A percentile compares a stretch with the other conserved stretches of the same genome.
phyloP scores from a whole-genome alignment of 495 filamentous ascomycete genomes.

The Penicillium cosmopolitanum region DNA sequence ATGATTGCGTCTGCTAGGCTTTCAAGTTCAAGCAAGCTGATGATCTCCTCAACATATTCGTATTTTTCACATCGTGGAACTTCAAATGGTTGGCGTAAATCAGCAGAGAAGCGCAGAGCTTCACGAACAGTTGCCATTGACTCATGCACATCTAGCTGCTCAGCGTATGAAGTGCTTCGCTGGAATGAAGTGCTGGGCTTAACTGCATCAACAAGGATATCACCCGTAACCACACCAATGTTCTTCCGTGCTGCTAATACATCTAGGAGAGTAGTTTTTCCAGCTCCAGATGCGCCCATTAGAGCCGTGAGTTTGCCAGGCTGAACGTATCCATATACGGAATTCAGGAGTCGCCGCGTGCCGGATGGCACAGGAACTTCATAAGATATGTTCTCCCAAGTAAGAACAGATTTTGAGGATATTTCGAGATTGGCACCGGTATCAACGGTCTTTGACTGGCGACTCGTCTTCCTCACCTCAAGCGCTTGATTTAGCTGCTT shows the following conservation, averaged over 20 bases:
- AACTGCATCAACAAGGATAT: constrained; percentile 74
- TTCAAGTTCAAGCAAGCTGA: constrained; percentile 80
- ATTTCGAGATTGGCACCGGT: constrained; percentile 62
- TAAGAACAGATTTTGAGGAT: constrained; percentile 57
- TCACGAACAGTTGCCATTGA: constrained; percentile 79
- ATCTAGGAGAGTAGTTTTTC: constrained; percentile 83
- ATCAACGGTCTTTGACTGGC: constrained; percentile 53
- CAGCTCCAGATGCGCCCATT: constrained; percentile 86
- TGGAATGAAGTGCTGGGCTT: constrained; percentile 72
- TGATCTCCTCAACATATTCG: constrained; percentile 81
- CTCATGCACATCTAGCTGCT: constrained; percentile 84
- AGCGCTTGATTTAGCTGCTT: constrained; percentile 70
- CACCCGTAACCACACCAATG: constrained; percentile 74
- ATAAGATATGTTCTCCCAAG: constrained; percentile 59
- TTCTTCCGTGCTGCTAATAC: constrained; percentile 77
- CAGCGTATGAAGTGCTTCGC: constrained; percentile 77
- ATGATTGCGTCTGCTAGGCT: constrained; percentile 85
- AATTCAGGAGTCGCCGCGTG: constrained; percentile 67
- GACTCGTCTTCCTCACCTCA: constrained; percentile 56
- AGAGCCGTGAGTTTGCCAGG: constrained; percentile 79
- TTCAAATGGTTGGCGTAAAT: constrained; percentile 75
- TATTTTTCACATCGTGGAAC: constrained; percentile 74
- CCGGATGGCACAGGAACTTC: constrained; percentile 73
- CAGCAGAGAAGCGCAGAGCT: constrained; percentile 81
- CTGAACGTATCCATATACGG: constrained; percentile 76